These are phyloP conservation scores for Paraconiothyrium brasiliense DNA, from an alignment of 2,329 filamentous ascomycete genomes.

Conservation along the genomic window DNA sequence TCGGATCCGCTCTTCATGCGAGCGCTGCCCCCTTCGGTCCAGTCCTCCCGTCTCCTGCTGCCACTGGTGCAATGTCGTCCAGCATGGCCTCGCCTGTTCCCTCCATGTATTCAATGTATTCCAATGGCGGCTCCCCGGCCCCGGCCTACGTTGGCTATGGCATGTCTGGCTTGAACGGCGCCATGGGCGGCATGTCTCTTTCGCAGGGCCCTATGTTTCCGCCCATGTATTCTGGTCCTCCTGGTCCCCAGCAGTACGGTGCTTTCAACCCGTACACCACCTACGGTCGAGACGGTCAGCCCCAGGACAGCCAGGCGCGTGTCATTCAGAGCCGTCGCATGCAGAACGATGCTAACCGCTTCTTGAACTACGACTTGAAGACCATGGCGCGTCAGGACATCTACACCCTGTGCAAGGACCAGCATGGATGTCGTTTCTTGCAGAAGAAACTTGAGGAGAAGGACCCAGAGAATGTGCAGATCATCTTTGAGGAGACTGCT, in stretches of 20 bases:
- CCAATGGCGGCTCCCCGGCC: constrained; percentile 26
- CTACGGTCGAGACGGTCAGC: constrained; percentile 58
- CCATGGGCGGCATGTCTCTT: constrained; percentile 70
- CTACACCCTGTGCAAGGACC: constrained; percentile 93
- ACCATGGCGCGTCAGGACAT: constrained; percentile 79
- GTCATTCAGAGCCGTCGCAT: constrained; percentile 79
- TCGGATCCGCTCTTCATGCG: constrained; percentile 80
- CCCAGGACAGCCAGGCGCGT: constrained; percentile 78
- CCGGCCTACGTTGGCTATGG: constrained; percentile 62
- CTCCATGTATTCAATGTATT: constrained; percentile 42
- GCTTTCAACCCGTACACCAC: constrained; percentile 44
- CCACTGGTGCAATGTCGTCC: constrained; percentile 29
- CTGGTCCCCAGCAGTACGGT: constrained; percentile 9
- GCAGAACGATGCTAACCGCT: constrained; percentile 76
- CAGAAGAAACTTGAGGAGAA: constrained; percentile 97
- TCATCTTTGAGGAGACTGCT: constrained; percentile 95
- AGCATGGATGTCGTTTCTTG: constrained; percentile 95
- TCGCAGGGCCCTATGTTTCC: constrained; percentile 9
- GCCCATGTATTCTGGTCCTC: constrained; percentile 13
- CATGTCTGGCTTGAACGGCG: constrained; percentile 71
- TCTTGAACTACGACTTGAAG: constrained; percentile 83
- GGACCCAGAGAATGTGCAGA: constrained; percentile 81
- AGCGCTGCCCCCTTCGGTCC: constrained; percentile 83
- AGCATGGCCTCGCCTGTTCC: constrained; percentile 42
- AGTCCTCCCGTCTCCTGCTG: constrained; percentile 50